A percentile compares a stretch with the other conserved stretches of the same genome.
Conservation (phyloP, 768 basidiomycete genomes). For the Tricholoma hemisulphureum region DNA sequence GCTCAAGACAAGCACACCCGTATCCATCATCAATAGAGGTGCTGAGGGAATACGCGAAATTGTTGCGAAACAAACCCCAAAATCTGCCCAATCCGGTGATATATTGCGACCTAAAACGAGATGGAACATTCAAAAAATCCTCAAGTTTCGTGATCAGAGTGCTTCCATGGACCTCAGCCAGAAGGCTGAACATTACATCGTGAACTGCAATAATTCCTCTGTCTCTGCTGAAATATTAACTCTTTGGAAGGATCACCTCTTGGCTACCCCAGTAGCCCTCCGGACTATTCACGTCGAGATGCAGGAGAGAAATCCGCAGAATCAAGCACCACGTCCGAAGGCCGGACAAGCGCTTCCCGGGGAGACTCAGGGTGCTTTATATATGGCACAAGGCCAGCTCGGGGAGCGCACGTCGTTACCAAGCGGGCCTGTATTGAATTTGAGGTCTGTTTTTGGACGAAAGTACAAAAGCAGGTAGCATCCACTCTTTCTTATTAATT, state of each 20-base stretch:
- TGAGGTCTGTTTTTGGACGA: slow-evolving; percentile 33
- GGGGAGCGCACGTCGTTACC: slow-evolving; percentile 28
- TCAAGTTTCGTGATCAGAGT: slow-evolving; percentile 53
- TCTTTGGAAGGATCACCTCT: slow-evolving; percentile 54
- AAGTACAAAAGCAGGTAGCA: slow-evolving; percentile 26
- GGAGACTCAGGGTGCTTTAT: slow-evolving; percentile 54
- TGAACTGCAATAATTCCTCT: slow-evolving; percentile 25
- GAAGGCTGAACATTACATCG: slow-evolving; percentile 66
- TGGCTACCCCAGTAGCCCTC: slow-evolving; percentile 62
- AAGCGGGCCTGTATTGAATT: slow-evolving; percentile 22
- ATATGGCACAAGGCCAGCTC: slow-evolving; percentile 54
- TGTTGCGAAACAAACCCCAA: slow-evolving; percentile 47
- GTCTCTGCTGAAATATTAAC: slow-evolving; percentile 1
- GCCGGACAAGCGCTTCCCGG: slow-evolving; percentile 62
- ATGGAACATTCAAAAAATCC: slow-evolving; percentile 72
- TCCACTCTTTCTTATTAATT: too few relatives aligned
- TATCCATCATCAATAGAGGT: slow-evolving; percentile 51
- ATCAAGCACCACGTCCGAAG: slow-evolving; percentile 30
- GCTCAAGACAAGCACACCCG: slow-evolving; percentile 43
- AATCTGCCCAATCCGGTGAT: slow-evolving; percentile 34
- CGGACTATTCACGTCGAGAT: slow-evolving; percentile 45
- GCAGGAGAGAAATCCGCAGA: slow-evolving; percentile 33
- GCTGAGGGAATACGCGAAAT: slow-evolving; percentile 43
- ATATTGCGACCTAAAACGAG: slow-evolving; percentile 63
- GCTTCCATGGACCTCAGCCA: slow-evolving; percentile 48